Conservation (phyloP, 2,329 filamentous ascomycete genomes). For the Penicillium aurantiogriseum region DNA sequence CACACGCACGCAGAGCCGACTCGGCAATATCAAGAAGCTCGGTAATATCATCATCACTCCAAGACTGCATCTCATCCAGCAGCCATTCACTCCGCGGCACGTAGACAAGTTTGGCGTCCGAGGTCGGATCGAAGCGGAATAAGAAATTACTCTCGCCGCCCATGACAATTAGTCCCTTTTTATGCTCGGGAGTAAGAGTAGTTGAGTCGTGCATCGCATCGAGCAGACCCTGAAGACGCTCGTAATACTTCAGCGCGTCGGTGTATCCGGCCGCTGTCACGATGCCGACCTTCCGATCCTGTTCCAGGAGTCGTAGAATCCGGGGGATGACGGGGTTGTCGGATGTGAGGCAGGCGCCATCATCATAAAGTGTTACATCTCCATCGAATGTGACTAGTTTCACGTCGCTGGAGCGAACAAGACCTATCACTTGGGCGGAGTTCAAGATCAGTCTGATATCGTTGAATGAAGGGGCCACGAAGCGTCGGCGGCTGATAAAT, state of each 20-base stretch:
- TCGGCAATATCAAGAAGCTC: slow-evolving; percentile 87
- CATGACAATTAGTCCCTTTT: slow-evolving; percentile 82
- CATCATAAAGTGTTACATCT: slow-evolving; percentile 92
- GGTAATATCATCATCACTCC: slow-evolving; percentile 65
- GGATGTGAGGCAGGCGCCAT: slow-evolving; percentile 75
- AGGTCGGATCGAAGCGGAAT: slow-evolving; percentile 69
- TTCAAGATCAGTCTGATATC: slow-evolving; percentile 91
- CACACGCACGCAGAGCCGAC: slow-evolving; percentile 75
- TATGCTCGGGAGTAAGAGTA: slow-evolving; percentile 62
- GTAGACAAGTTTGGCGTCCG: slow-evolving; percentile 65
- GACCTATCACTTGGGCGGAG: slow-evolving; percentile 88
- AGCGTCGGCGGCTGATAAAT: slow-evolving; percentile 84
- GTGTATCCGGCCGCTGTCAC: slow-evolving; percentile 97
- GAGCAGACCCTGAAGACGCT: slow-evolving; percentile 79
- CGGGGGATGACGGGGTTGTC: slow-evolving; percentile 73
- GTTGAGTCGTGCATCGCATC: slow-evolving; percentile 68
- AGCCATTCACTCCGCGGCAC: slow-evolving; percentile 60
- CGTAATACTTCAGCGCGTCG: slow-evolving; percentile 80
- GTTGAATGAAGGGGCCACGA: slow-evolving; percentile 96
- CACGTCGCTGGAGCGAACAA: slow-evolving; percentile 70
- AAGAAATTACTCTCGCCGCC: slow-evolving; percentile 96
- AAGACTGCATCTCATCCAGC: slow-evolving; percentile 54
- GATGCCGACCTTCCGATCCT: slow-evolving; percentile 83
- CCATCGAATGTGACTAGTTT: slow-evolving; percentile 94
- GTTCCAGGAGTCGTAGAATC: slow-evolving; percentile 68